phyloP scores from a whole-genome alignment of 139 green algal species.

The Chlorella vulgaris region DNA sequence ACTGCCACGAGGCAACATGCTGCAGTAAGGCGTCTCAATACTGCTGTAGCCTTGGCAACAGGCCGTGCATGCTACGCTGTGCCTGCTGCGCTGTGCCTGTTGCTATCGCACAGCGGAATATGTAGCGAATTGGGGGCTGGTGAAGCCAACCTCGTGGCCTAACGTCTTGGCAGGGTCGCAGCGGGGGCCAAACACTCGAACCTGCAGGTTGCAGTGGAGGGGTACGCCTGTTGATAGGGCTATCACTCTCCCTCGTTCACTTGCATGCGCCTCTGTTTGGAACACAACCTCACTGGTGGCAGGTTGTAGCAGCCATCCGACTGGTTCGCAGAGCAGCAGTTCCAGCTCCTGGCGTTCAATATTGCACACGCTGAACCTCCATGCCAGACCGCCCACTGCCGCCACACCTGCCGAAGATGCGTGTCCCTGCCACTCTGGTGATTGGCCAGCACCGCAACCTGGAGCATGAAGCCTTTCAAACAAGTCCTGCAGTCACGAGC shows the following conservation, averaged over 20 bases:
- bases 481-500: constrained; percentile 1
- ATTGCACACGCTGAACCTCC: neutral
- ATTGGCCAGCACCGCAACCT: constrained; percentile 85
- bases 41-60: too few species aligned
- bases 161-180: constrained; percentile 33
- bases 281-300: too few species aligned
- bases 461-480: constrained; percentile 53
- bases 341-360: too few species aligned
- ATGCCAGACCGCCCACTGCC: constrained; percentile 28
- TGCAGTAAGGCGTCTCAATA: too few species aligned
- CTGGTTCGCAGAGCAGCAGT: too few species aligned
- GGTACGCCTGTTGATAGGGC: too few species aligned
- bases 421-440: constrained; percentile 98
- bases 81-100: too few species aligned
- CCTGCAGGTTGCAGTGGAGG: neutral
- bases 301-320: too few species aligned
- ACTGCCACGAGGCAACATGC: too few species aligned
- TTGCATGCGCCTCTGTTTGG: neutral
- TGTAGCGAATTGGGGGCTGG: constrained; percentile 30
- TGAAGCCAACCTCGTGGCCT: constrained; percentile 41
- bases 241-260: neutral
- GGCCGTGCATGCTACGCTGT: too few species aligned
- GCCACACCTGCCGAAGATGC: constrained; percentile 85
- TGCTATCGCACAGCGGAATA: constrained; percentile 39
- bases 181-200: constrained; percentile 41